These are phyloP conservation scores for Calocera viscosa DNA, from an alignment of 768 basidiomycete genomes.

Conservation along the genomic window DNA sequence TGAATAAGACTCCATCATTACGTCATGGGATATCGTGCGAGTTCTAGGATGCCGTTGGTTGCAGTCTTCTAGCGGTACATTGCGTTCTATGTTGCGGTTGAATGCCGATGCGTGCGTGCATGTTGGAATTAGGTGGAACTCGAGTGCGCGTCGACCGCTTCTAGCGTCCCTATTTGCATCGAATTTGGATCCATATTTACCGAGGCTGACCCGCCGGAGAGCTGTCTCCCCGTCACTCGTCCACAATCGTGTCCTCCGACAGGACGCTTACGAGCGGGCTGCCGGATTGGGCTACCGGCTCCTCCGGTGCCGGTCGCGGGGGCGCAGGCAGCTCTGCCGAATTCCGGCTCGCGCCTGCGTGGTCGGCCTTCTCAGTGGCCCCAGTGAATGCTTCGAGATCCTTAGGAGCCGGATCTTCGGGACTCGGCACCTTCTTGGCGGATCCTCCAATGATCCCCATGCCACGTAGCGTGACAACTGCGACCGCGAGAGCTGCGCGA, in stretches of 20 bases:
- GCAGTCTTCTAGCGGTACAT: not conserved
- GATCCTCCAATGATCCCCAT: slow-evolving; percentile 7
- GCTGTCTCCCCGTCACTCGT: not conserved
- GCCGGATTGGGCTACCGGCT: not conserved
- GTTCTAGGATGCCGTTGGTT: not conserved
- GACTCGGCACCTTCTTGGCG: not conserved
- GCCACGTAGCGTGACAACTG: slow-evolving; percentile 3
- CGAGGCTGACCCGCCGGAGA: not conserved
- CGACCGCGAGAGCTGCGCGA: slow-evolving; percentile 2
- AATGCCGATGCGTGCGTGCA: not conserved
- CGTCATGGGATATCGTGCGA: no score
- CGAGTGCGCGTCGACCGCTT: not conserved
- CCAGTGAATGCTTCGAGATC: not conserved
- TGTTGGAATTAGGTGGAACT: not conserved
- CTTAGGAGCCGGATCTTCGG: not conserved
- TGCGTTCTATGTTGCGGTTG: slow-evolving; percentile 3
- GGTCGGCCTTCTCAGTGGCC: not conserved
- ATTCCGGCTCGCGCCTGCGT: not conserved
- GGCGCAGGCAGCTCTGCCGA: not conserved
- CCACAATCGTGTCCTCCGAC: not conserved
- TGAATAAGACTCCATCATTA: no score
- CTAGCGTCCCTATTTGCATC: not conserved
- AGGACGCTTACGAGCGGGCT: not conserved
- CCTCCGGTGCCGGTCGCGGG: not conserved
- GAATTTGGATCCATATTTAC: not conserved